A percentile compares a stretch with the other conserved stretches of the same genome.
These are phyloP conservation scores for Mallotus japonicus DNA, from an alignment of 441 rosid genomes.

Conservation along the genomic window DNA sequence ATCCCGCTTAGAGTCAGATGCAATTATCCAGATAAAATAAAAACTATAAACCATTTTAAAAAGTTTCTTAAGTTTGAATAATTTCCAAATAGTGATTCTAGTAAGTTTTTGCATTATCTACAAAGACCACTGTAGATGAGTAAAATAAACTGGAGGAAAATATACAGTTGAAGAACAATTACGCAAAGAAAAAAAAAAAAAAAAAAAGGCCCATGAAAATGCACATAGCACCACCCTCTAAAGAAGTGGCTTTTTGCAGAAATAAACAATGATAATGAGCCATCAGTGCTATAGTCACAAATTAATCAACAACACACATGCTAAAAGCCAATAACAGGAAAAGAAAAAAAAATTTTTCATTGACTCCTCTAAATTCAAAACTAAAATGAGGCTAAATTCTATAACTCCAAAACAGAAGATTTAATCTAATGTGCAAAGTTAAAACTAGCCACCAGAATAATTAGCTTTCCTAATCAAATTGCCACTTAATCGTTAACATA, in stretches of 20 bases:
- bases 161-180: neutral
- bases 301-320: too few species aligned
- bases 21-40: neutral
- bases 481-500: neutral
- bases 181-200: neutral
- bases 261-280: neutral
- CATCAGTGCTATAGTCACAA: neutral
- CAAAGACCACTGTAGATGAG: neutral
- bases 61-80: neutral
- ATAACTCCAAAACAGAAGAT: neutral
- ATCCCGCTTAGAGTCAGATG: neutral
- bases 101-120: neutral
- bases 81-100: neutral
- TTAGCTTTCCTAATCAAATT: neutral
- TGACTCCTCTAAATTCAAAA: neutral
- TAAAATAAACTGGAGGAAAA: neutral
- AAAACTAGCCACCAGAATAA: neutral
- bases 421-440: neutral
- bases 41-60: neutral
- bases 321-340: neutral
- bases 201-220: neutral
- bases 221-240: too few species aligned
- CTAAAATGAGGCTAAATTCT: neutral
- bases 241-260: constrained; percentile 3
- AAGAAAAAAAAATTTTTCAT: neutral